phyloP scores from a whole-genome alignment of 2,329 filamentous ascomycete species.

The Salinomyces thailandicus region DNA sequence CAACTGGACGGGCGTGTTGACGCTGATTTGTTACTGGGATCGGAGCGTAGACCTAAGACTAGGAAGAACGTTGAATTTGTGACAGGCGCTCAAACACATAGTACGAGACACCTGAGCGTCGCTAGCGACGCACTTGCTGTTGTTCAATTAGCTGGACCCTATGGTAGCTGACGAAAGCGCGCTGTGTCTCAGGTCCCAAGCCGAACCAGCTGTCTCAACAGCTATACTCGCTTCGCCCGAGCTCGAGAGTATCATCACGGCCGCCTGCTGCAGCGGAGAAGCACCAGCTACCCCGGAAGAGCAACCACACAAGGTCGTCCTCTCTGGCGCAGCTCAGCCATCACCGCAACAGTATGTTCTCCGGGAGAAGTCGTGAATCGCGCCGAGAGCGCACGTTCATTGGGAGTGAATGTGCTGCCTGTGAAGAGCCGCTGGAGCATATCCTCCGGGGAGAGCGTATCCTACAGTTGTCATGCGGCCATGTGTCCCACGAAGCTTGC shows the following conservation, averaged over 20 bases:
- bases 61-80: conserved; percentile 9
- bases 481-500: conserved; percentile 95
- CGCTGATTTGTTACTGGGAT: conserved; percentile 7
- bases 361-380: conserved; percentile 27
- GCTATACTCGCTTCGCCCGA: conserved; percentile 12
- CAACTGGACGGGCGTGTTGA: conserved; percentile 12
- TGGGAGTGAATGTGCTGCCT: conserved; percentile 87
- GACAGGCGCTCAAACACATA: conserved; percentile 10
- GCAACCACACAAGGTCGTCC: conserved; percentile 9
- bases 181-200: conserved; percentile 14
- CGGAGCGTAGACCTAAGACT: conserved; percentile 6
- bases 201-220: conserved; percentile 11
- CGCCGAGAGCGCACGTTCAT: conserved; percentile 90
- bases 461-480: conserved; percentile 89
- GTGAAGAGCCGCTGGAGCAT: conserved; percentile 92
- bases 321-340: conserved; percentile 14
- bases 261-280: conserved; percentile 6
- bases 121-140: not conserved
- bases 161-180: conserved; percentile 11
- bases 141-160: conserved; percentile 3
- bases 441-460: conserved; percentile 89
- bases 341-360: conserved; percentile 24
- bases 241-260: conserved; percentile 5
- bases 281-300: conserved; percentile 8
- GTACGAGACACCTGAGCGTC: conserved; percentile 12